Base-by-base conservation (phyloP, 345 rosid species). In the Pistacia atlantica region DNA sequence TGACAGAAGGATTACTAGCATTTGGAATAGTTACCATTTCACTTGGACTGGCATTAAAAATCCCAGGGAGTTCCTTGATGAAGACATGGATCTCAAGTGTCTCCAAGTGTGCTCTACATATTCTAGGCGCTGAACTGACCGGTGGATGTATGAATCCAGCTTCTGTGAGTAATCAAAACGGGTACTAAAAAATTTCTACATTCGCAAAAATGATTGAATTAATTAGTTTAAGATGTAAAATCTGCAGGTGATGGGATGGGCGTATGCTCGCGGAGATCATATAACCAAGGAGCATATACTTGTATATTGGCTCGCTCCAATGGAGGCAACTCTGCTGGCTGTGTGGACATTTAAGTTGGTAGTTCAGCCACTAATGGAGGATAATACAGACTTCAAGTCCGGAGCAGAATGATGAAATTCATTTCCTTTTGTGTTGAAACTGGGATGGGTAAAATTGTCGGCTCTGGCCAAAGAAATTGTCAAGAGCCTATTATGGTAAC, bases 61-160 rank as follows among this genome's bases (percentile, higher is more conserved):
- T 89, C 64, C 93, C 97, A 0, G 95, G 92, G 28, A 89, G 93
- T 86, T 94, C 92, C 88, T 89, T 77, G 67, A 86, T 73, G 87
- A 94, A 97, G 85, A 97, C 95, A 28, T 94, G 98, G 99, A 97
- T 97, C 69, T 67, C 90, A 46, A 97, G 99, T 71, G 70, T 92
- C 75, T 90, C 89, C 46, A 97, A 97, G 90, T 68, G 92, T 65
- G 75, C 98, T 76, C 98, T 97, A 78, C 95, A 94, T 68, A 84
- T 97, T 80, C 97, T 94, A 18, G 98, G 94, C 66, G 89, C 97
- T 75, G 98, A 94, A 82, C 83, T 97, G 0, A 94, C 99, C 0
- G 99, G 99, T 5, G 97, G 97, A 49, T 86, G 88, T 73, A 94
- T 94, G 98, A 97, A 97, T 80, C 98, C 99, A 2, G 97, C 98